These are phyloP conservation scores for Globisporangium abappressorium DNA, from an alignment of 352 stramenopile genomes.

Conservation along the genomic window DNA sequence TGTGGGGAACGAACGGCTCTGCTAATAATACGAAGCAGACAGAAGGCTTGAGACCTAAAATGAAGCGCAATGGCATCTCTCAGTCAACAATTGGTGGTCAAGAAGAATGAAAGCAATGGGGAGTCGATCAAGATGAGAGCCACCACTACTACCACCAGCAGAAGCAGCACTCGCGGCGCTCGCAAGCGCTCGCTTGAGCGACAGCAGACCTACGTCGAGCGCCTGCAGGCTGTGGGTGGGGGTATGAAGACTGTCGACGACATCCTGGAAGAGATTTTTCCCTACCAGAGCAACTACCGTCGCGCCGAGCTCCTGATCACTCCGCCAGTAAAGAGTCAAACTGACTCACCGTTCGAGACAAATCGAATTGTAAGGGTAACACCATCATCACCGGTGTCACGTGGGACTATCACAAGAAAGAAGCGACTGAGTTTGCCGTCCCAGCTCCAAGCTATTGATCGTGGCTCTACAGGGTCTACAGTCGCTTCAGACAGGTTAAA, in stretches of 20 bases:
- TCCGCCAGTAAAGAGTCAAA: background rate
- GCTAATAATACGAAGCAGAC: background rate
- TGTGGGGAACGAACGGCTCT: background rate
- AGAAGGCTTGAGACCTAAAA: background rate
- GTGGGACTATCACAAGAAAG: conserved; percentile 8
- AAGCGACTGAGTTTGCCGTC: conserved; percentile 11
- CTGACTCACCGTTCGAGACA: background rate
- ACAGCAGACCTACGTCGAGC: conserved; percentile 17
- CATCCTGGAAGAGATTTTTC: conserved; percentile 37
- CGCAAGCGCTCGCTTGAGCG: background rate
- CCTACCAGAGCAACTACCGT: conserved; percentile 26
- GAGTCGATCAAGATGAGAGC: background rate
- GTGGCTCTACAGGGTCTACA: background rate
- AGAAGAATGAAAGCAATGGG: background rate
- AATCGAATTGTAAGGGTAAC: background rate
- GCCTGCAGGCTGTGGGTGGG: conserved; percentile 20
- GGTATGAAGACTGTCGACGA: conserved; percentile 24
- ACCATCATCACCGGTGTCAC: background rate
- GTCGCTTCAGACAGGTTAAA: background rate
- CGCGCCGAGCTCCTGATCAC: conserved; percentile 17
- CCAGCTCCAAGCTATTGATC: conserved; percentile 6
- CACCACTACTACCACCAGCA: background rate
- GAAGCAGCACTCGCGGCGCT: background rate
- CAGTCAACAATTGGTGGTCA: background rate
- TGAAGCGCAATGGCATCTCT: background rate